phyloP scores from a whole-genome alignment of 495 filamentous ascomycete genomes.

The Penicillium cosmopolitanum region DNA sequence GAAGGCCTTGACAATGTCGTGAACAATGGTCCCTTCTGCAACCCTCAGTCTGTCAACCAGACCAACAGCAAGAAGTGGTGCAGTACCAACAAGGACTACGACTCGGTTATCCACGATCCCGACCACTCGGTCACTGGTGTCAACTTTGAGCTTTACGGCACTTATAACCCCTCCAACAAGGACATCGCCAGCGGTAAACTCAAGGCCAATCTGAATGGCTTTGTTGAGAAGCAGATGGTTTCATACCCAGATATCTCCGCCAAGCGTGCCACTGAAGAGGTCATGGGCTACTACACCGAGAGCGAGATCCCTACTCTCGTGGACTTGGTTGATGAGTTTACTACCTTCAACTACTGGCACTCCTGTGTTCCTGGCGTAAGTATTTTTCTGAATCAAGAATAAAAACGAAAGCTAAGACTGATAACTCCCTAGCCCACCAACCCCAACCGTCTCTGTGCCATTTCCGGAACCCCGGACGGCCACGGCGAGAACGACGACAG shows the following conservation, averaged over 20 bases:
- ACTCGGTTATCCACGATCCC: constrained; percentile 54
- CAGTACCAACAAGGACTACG: constrained; percentile 45
- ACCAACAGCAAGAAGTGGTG: constrained; percentile 39
- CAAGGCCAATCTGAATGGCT: constrained; percentile 44
- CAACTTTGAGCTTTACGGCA: constrained; percentile 56
- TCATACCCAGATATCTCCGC: constrained; percentile 35
- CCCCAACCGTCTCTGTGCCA: constrained; percentile 53
- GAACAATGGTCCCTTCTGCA: constrained; percentile 50
- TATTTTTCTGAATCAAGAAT: neutral
- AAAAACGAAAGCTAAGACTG: constrained; percentile 8
- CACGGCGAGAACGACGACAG: constrained; percentile 52
- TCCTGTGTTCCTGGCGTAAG: constrained; percentile 52
- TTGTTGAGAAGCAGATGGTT: constrained; percentile 51
- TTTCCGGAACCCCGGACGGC: constrained; percentile 50
- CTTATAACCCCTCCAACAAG: constrained; percentile 46
- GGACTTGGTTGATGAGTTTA: constrained; percentile 52
- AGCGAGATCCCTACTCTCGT: constrained; percentile 51
- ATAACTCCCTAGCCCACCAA: constrained; percentile 44
- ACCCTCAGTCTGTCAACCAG: constrained; percentile 41
- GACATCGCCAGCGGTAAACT: constrained; percentile 40
- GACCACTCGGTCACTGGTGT: constrained; percentile 54
- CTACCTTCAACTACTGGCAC: constrained; percentile 58
- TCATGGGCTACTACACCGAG: constrained; percentile 56
- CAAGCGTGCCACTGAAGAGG: constrained; percentile 44
- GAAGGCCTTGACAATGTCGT: constrained; percentile 46